Evolutionary conservation across 148 eudicot genomes (phyloP), one percentile per base, ranked within the genome.

Genomic region (Oxyria digyna): DNA sequence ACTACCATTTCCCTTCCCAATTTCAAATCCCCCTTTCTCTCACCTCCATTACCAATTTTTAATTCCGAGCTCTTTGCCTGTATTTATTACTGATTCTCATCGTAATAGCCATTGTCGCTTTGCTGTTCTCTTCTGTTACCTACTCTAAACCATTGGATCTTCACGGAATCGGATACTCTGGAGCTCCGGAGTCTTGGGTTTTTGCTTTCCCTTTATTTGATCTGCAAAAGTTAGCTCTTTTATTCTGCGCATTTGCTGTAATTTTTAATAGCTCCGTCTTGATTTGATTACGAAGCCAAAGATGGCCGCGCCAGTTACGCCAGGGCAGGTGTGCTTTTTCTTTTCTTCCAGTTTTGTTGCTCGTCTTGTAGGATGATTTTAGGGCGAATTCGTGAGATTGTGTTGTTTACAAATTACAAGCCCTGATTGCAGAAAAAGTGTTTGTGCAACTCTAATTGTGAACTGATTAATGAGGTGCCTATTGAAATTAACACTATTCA

Each of bases 261-360:
- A 2, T 6, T 35, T 3, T 35, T 35, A 17, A 23, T 12, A 20
- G n/a, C n/a, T 18, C 27, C 11, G 17, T 64, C 41, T 41, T 66
- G 42, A 66, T 66, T 66, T 38, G 68, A 27, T 41, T 35, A n/a
- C n/a, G 68, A 41, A 4, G 9, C 24, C 12, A 17, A 66, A 66
- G 14, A 66, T 66, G 68, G 68, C 68, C 12, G 46, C 26, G 11
- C 45, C 27, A 3, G 43, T 66, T 15, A 35, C 68, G 17, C 43
- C 68, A 14, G 68, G 68, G 68, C 68, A 66, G 68, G 68, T 66
- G 46, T 14, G 46, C 18, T 6, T 38, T 37, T 66, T 49, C 26
- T 11, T 8, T 20, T 9, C 26, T 49, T n/a, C n/a, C n/a, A n/a
- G n/a, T n/a, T n/a, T n/a, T n/a, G n/a, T n/a, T n/a, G n/a, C n/a